These are phyloP conservation scores for Neonectria sp. DNA, from an alignment of 2,329 filamentous ascomycete species.

Conservation along the genomic window DNA sequence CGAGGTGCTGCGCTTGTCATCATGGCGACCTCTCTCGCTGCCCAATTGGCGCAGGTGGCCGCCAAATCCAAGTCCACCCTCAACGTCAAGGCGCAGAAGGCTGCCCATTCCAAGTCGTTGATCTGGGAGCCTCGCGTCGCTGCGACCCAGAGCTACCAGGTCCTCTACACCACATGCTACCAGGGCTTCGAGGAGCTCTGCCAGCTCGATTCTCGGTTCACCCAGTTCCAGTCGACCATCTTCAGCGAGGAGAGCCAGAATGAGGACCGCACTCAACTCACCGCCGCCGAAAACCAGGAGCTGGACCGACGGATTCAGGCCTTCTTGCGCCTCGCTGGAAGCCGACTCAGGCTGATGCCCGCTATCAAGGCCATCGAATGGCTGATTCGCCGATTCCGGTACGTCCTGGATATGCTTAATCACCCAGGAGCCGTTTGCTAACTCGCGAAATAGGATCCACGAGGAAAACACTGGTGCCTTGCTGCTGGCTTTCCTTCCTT, in stretches of 20 bases:
- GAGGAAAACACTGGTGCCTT: conserved; percentile 88
- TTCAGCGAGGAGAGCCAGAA: conserved; percentile 95
- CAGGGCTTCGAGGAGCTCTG: conserved; percentile 95
- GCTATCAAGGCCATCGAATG: conserved; percentile 95
- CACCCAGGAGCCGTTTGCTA: conserved; percentile 8
- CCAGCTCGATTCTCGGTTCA: conserved; percentile 85
- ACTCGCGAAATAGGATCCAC: conserved; percentile 75
- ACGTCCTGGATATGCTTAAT: conserved; percentile 46
- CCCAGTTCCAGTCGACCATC: conserved; percentile 80
- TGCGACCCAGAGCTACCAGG: conserved; percentile 90
- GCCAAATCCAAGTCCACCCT: conserved; percentile 91
- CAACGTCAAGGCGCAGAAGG: conserved; percentile 93
- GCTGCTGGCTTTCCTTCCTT: conserved; percentile 91
- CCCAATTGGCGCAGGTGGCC: conserved; percentile 94
- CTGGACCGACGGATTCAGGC: conserved; percentile 83
- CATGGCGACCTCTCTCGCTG: conserved; percentile 90
- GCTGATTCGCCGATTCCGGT: conserved; percentile 93
- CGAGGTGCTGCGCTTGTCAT: conserved; percentile 44
- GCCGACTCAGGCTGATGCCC: conserved; percentile 85
- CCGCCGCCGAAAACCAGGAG: conserved; percentile 83
- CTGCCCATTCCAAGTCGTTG: conserved; percentile 92
- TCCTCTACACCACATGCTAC: conserved; percentile 86
- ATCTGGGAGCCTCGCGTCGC: conserved; percentile 92
- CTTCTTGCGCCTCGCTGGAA: conserved; percentile 86
- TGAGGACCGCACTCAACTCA: conserved; percentile 91